Evolutionary conservation across 2,329 filamentous ascomycete species (phyloP).

Genomic region (Pseudogymnoascus sp.): DNA sequence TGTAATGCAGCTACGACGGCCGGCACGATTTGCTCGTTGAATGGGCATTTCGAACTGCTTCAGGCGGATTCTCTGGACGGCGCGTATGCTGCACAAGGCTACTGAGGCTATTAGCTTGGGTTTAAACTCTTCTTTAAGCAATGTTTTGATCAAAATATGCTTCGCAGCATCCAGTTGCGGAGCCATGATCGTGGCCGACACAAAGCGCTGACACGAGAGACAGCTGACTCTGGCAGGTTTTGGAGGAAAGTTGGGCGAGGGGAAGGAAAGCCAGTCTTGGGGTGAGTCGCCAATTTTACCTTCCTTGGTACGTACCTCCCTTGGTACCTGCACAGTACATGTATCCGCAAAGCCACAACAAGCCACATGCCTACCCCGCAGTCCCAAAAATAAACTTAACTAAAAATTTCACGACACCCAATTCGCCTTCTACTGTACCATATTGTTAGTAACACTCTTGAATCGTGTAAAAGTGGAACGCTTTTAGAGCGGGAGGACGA

Average conservation of each 20-base stretch:
- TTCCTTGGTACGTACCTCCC: not conserved
- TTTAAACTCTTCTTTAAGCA: slow-evolving; percentile 18
- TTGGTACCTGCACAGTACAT: not conserved
- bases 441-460: too few relatives aligned
- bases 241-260: too few relatives aligned
- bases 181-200: not conserved
- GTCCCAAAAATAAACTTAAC: not conserved
- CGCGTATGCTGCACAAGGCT: slow-evolving; percentile 10
- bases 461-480: too few relatives aligned
- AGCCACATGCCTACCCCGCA: not conserved
- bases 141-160: slow-evolving; percentile 17
- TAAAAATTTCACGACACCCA: not conserved
- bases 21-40: too few relatives aligned
- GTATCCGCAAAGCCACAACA: not conserved
- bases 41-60: too few relatives aligned
- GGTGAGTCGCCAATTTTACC: too few relatives aligned
- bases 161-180: slow-evolving; percentile 10
- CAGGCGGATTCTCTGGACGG: too few relatives aligned
- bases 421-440: not conserved
- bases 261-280: too few relatives aligned
- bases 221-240: too few relatives aligned
- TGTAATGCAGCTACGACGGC: too few relatives aligned
- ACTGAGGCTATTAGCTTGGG: slow-evolving; percentile 20
- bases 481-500: too few relatives aligned
- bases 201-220: too few relatives aligned